phyloP scores from a whole-genome alignment of 1,284 basidiomycete species.

The Cutaneotrichosporon sp. region DNA sequence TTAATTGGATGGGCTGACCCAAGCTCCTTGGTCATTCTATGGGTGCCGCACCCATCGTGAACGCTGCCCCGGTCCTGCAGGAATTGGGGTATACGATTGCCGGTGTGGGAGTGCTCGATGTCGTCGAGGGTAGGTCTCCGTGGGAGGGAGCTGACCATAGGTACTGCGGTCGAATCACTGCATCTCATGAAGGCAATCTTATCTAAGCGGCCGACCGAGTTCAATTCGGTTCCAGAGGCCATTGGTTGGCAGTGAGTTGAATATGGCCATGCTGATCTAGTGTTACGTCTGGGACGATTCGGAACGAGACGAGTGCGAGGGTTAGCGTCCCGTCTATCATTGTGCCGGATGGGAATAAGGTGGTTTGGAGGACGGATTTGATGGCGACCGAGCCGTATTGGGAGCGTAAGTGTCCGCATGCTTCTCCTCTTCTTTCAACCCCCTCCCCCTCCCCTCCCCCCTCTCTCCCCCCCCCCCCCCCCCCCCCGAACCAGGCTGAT shows the following conservation, averaged over 20 bases:
- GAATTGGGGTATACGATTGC: slow-evolving; percentile 67
- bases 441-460: background rate
- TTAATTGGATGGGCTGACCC: slow-evolving; percentile 30
- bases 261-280: slow-evolving; percentile 52
- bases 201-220: slow-evolving; percentile 78
- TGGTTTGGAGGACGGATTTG: slow-evolving; percentile 79
- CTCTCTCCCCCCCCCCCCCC: no score
- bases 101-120: slow-evolving; percentile 87
- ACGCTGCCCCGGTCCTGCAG: slow-evolving; percentile 66
- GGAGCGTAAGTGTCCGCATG: slow-evolving; percentile 61
- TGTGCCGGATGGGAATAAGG: slow-evolving; percentile 51
- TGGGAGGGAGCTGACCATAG: slow-evolving; percentile 52
- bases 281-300: slow-evolving; percentile 71
- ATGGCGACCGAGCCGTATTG: slow-evolving; percentile 84
- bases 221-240: slow-evolving; percentile 76
- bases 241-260: slow-evolving; percentile 90
- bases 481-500: background rate
- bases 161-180: slow-evolving; percentile 89
- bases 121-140: slow-evolving; percentile 76
- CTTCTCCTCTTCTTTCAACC: no score
- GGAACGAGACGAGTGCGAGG: slow-evolving; percentile 73
- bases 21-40: slow-evolving; percentile 86
- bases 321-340: slow-evolving; percentile 79
- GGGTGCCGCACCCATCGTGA: slow-evolving; percentile 83
- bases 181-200: slow-evolving; percentile 86